phyloP scores from a whole-genome alignment of 345 rosid genomes.

The Erysimum cheiranthoides region DNA sequence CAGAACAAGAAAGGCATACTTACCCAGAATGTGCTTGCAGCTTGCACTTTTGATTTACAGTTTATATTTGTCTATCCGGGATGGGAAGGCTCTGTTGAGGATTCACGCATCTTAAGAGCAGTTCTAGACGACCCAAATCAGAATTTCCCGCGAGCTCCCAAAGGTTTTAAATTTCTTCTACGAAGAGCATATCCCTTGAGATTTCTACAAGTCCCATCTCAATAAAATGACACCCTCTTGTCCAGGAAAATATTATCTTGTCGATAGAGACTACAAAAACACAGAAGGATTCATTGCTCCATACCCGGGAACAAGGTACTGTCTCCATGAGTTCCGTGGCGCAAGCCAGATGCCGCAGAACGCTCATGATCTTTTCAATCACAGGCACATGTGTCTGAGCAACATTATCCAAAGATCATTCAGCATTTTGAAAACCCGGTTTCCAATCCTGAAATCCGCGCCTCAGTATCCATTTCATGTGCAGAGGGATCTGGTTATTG shows the following conservation, averaged over 20 bases:
- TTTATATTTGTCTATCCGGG: slow-evolving; percentile 80
- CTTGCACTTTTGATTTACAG: slow-evolving; percentile 77
- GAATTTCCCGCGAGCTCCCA: slow-evolving; percentile 74
- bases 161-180: slow-evolving; percentile 53
- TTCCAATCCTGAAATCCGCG: slow-evolving; percentile 77
- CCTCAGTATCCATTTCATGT: slow-evolving; percentile 73
- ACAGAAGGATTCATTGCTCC: slow-evolving; percentile 78
- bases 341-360: slow-evolving; percentile 69
- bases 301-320: slow-evolving; percentile 63
- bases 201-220: slow-evolving; percentile 15
- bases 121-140: slow-evolving; percentile 80
- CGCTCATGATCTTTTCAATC: slow-evolving; percentile 72
- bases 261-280: slow-evolving; percentile 66
- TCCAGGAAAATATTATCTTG: slow-evolving; percentile 78
- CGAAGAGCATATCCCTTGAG: slow-evolving; percentile 1
- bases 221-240: not conserved
- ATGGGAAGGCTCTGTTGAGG: slow-evolving; percentile 85
- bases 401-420: slow-evolving; percentile 59
- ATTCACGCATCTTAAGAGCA: slow-evolving; percentile 76
- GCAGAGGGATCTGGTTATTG: slow-evolving; percentile 89
- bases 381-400: slow-evolving; percentile 67
- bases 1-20: slow-evolving; percentile 69
- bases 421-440: slow-evolving; percentile 63
- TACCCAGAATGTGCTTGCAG: slow-evolving; percentile 78
- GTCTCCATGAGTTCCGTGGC: slow-evolving; percentile 64